phyloP scores from a whole-genome alignment of 2,329 filamentous ascomycete genomes.

The Septoria linicola region DNA sequence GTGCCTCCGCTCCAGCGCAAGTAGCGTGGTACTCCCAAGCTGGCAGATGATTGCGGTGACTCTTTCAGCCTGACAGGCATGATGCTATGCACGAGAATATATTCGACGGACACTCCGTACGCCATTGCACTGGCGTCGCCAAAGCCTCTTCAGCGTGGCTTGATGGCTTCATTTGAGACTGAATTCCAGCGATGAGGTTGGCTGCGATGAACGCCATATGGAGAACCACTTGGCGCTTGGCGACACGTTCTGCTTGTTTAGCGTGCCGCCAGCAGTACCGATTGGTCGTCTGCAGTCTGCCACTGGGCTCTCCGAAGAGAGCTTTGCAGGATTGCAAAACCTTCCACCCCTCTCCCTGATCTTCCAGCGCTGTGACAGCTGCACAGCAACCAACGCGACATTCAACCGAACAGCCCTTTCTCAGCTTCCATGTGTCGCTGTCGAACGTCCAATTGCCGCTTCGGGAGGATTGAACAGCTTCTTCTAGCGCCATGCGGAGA shows the following conservation, averaged over 20 bases:
- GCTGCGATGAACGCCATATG: background rate
- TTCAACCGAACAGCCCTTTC: background rate
- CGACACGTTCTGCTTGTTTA: too few species aligned
- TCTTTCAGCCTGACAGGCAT: conserved; percentile 10
- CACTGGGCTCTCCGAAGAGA: conserved; percentile 10
- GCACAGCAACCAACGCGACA: too few species aligned
- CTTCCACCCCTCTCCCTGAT: background rate
- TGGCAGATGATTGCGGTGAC: background rate
- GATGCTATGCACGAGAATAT: background rate
- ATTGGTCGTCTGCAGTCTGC: conserved; percentile 2
- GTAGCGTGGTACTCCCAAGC: conserved; percentile 1
- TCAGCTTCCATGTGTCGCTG: conserved; percentile 1
- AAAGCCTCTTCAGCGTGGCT: conserved; percentile 7
- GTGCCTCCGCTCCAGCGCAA: background rate
- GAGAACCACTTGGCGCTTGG: background rate
- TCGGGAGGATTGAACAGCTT: conserved; percentile 5
- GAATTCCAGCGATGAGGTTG: background rate
- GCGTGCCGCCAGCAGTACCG: conserved; percentile 1
- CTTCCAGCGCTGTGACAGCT: background rate
- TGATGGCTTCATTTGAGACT: conserved; percentile 1
- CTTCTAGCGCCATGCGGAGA: background rate
- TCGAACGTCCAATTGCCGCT: conserved; percentile 1
- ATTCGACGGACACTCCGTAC: conserved; percentile 10
- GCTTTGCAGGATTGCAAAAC: background rate
- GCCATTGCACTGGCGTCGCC: conserved; percentile 4